A percentile compares a stretch with the other conserved stretches of the same genome.
Conservation (phyloP, 2,329 filamentous ascomycete species). For the Penicillium aurantiogriseum region DNA sequence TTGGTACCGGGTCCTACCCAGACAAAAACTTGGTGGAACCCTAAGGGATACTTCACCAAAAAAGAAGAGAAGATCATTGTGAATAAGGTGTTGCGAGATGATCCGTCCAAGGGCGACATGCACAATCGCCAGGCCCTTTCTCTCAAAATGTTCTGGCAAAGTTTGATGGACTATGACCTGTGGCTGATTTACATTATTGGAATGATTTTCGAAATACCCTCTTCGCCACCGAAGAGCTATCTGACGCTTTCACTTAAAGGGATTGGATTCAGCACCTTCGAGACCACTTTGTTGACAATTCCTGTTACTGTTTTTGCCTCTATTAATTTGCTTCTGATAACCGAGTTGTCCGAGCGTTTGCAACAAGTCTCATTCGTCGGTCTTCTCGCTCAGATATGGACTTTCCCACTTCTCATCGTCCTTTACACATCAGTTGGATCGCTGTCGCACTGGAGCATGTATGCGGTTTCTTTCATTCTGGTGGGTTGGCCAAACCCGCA, state of each 20-base stretch:
- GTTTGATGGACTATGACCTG: constrained; percentile 37
- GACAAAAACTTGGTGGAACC: constrained; percentile 56
- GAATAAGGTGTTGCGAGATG: constrained; percentile 54
- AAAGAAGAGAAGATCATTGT: constrained; percentile 63
- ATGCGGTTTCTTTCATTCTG: constrained; percentile 34
- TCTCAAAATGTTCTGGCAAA: constrained; percentile 32
- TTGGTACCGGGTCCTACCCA: constrained; percentile 41
- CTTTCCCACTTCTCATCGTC: constrained; percentile 50
- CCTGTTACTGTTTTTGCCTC: constrained; percentile 47
- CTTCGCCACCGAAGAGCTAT: constrained; percentile 46
- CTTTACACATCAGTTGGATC: constrained; percentile 40
- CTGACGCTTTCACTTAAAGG: constrained; percentile 37
- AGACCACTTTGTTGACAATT: constrained; percentile 27
- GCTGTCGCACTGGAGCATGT: constrained; percentile 44
- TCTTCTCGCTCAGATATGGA: constrained; percentile 52
- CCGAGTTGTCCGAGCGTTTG: constrained; percentile 30
- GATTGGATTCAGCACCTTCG: constrained; percentile 19
- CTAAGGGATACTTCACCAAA: constrained; percentile 62
- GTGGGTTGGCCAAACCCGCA: constrained; percentile 33
- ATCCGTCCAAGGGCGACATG: constrained; percentile 38
- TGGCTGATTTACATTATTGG: constrained; percentile 42
- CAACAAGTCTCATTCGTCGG: constrained; percentile 49
- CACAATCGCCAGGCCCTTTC: constrained; percentile 38
- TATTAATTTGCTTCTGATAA: constrained; percentile 25
- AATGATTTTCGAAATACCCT: constrained; percentile 41